phyloP scores from a whole-genome alignment of 768 basidiomycete species.

The Pulveroboletus sp. region DNA sequence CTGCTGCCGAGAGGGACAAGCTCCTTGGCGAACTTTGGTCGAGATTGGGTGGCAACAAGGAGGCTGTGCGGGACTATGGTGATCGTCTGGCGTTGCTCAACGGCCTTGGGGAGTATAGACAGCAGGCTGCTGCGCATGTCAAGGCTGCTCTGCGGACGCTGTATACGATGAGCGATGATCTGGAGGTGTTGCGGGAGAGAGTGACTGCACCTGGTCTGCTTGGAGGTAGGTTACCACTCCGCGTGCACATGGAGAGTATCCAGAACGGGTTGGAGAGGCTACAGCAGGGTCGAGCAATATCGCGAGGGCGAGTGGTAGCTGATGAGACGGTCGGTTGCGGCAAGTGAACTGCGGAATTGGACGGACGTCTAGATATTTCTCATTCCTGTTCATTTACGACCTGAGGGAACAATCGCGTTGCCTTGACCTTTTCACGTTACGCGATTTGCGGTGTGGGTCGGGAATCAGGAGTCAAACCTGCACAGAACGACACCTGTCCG shows the following conservation, averaged over 20 bases:
- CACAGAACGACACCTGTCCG: neutral
- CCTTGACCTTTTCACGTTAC: no score
- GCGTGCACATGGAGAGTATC: slow-evolving; percentile 76
- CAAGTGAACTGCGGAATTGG: neutral
- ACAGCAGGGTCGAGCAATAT: slow-evolving; percentile 50
- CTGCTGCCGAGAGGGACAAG: slow-evolving; percentile 43
- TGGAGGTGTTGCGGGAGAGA: slow-evolving; percentile 71
- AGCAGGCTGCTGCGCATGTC: slow-evolving; percentile 62
- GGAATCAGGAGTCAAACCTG: neutral
- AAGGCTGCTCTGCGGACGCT: slow-evolving; percentile 58
- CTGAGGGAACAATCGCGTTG: neutral
- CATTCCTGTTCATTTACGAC: no score
- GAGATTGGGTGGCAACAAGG: slow-evolving; percentile 55
- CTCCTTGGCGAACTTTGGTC: slow-evolving; percentile 70
- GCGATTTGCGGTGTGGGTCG: neutral
- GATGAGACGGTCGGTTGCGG: slow-evolving; percentile 31
- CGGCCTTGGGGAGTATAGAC: slow-evolving; percentile 52
- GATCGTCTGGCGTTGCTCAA: slow-evolving; percentile 49
- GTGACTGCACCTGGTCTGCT: slow-evolving; percentile 64
- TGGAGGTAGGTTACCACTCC: slow-evolving; percentile 56
- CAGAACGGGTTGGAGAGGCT: slow-evolving; percentile 51
- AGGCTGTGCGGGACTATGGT: slow-evolving; percentile 45
- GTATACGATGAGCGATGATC: slow-evolving; percentile 60
- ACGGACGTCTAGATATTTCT: neutral
- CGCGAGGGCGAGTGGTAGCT: slow-evolving; percentile 46